A percentile compares a stretch with the other conserved stretches of the same genome.
Evolutionary conservation across 352 stramenopile species (phyloP).

Genomic region (Globisporangium sylvaticum): DNA sequence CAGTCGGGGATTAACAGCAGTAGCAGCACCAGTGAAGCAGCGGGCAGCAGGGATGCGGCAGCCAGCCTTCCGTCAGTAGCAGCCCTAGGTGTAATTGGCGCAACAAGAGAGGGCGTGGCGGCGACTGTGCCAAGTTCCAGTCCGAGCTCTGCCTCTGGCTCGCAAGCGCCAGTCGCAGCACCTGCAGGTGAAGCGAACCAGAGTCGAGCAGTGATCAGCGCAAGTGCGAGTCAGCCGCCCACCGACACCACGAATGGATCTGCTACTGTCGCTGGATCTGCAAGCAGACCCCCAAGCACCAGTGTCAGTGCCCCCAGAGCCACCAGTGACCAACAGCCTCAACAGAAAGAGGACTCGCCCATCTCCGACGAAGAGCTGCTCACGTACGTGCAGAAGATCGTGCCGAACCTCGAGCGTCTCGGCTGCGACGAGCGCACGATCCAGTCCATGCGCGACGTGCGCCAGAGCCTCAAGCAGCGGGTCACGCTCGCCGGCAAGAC

Average conservation of each 20-base stretch:
- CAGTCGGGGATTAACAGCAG: not conserved
- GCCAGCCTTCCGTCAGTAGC: not conserved
- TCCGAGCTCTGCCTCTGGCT: not conserved
- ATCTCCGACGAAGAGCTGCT: constrained; percentile 13
- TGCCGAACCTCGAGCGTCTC: constrained; percentile 18
- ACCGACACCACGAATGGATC: not conserved
- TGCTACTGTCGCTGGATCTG: not conserved
- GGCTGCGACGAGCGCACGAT: constrained; percentile 21
- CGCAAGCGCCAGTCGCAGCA: not conserved
- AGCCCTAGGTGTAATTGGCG: too few species aligned
- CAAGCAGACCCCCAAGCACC: not conserved
- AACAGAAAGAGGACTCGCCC: constrained; percentile 4
- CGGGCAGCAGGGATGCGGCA: not conserved
- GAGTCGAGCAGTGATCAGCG: not conserved
- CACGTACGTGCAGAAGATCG: constrained; percentile 18
- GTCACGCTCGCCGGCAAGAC: not conserved
- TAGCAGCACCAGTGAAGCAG: not conserved
- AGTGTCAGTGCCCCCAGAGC: not conserved
- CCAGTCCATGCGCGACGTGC: constrained; percentile 16
- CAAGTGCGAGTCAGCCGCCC: not conserved
- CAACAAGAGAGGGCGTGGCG: not conserved
- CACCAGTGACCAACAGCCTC: not conserved
- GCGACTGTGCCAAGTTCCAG: not conserved
- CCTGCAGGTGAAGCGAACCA: not conserved
- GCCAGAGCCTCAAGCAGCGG: constrained; percentile 16